Percentiles rank a stretch among this genome's conserved stretches.
These are phyloP conservation scores for Coemansia sp. DNA, from an alignment of 192 early-diverging fungal species.

Conservation along the genomic window DNA sequence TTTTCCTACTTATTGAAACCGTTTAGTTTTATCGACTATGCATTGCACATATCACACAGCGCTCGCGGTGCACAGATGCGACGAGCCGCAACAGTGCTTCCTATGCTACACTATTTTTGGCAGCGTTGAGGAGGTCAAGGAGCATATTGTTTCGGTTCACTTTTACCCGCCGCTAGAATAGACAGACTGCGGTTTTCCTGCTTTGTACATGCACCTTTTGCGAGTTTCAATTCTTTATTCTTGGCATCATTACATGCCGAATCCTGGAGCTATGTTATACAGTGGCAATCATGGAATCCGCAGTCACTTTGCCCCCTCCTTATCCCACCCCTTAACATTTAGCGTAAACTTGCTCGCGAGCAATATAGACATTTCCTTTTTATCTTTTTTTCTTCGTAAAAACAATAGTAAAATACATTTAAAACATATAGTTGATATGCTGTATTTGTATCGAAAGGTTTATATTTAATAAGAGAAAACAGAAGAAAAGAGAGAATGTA, in stretches of 20 bases:
- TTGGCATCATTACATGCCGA: background rate
- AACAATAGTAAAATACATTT: background rate
- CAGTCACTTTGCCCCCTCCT: no score
- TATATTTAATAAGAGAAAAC: conserved; percentile 2
- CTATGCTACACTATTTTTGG: conserved; percentile 26
- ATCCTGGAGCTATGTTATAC: no score
- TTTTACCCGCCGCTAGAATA: conserved; percentile 39
- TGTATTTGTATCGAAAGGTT: background rate
- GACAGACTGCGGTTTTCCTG: background rate
- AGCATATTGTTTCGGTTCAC: conserved; percentile 30
- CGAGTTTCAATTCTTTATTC: background rate
- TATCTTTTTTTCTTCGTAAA: background rate
- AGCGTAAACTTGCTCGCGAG: no score
- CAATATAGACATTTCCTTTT: background rate
- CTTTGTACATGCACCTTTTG: background rate
- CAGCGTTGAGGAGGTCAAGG: conserved; percentile 29
- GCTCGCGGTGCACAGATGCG: no score
- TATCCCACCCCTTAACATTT: no score
- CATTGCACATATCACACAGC: background rate
- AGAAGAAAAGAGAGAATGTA: conserved; percentile 2
- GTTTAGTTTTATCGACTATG: background rate
- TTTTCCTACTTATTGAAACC: no score
- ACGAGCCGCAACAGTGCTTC: conserved; percentile 31
- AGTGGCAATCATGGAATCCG: background rate
- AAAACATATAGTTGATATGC: background rate